Evolutionary conservation across 2,329 filamentous ascomycete genomes (phyloP), one percentile per base, ranked within the genome.

Genomic region (Cyclaneusma minus): DNA sequence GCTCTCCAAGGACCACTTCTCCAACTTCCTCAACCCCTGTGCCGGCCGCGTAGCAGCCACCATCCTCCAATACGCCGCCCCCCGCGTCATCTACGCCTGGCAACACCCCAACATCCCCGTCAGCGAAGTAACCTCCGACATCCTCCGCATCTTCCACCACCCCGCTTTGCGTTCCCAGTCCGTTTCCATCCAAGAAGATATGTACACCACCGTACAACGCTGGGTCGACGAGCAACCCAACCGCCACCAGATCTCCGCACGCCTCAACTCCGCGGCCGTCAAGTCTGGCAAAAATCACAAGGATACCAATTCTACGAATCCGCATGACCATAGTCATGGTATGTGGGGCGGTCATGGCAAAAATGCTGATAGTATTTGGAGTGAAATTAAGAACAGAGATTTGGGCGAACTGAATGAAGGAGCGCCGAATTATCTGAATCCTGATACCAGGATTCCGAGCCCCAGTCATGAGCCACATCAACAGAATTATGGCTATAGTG

Each of bases 21-120:
- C 76, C 35, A 83, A 85, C 43, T 51, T 82, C 7, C 58, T 85
- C 29, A 84, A 85, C 52, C 67, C 77, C 7, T 77, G 75, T 33
- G 78, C 77, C n/a, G 78, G 80, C 5, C 62, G 71, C 21, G 66
- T 85, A 9, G 78, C 79, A 6, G 58, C 73, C 4, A 73, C 71
- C 0, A 78, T 93, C 31, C 55, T 95, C 13, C 73, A 91, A 58
- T 95, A 92, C 42, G 70, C 79, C 16, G 81, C 84, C 2, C 87
- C 87, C 61, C 72, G 55, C 55, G 58, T 95, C 24, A 62, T 98
- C 12, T 92, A 87, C 45, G 87, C 85, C 3, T 95, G 85, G 83
- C 81, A 95, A 37, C 80, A 95, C 47, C 68, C 78, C 3, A 71
- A 76, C 22, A 73, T 93, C 1, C 70, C 82, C 1, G 76, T 89